These are phyloP conservation scores for Leccinum boreale DNA, from an alignment of 768 basidiomycete species.

Conservation along the genomic window DNA sequence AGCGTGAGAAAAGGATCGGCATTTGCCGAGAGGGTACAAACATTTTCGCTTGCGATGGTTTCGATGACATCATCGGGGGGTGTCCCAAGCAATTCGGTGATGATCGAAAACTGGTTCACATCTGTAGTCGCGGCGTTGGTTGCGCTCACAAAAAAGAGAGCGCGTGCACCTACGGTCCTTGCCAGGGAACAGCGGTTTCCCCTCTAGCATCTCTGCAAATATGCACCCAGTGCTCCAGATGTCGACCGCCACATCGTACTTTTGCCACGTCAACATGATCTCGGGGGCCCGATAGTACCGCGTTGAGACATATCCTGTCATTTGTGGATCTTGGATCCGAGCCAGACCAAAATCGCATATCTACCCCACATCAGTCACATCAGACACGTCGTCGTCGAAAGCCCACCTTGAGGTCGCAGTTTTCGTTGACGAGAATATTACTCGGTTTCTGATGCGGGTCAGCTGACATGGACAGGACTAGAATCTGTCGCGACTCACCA, in stretches of 20 bases:
- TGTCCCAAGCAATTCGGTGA: constrained; percentile 97
- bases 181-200: constrained; percentile 97
- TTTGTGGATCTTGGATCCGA: constrained; percentile 98
- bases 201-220: constrained; percentile 99
- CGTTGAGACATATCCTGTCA: constrained; percentile 99
- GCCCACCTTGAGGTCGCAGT: constrained; percentile 93
- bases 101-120: constrained; percentile 99
- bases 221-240: constrained; percentile 99
- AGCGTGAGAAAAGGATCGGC: constrained; percentile 10
- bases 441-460: constrained; percentile 76
- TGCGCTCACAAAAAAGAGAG: not conserved
- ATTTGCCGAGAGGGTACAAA: constrained; percentile 37
- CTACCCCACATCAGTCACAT: constrained; percentile 36
- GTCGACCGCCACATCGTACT: constrained; percentile 99
- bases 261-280: constrained; percentile 99
- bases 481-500: constrained; percentile 46
- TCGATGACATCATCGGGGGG: constrained; percentile 99
- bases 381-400: not conserved
- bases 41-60: constrained; percentile 97
- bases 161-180: constrained; percentile 84
- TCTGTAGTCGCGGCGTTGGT: constrained; percentile 48
- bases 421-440: constrained; percentile 99
- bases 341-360: constrained; percentile 99
- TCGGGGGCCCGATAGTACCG: constrained; percentile 98
- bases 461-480: not conserved